A percentile compares a stretch with the other conserved stretches of the same genome.
Conservation (phyloP, 352 stramenopile species). For the Phytophthora tentaculata region DNA sequence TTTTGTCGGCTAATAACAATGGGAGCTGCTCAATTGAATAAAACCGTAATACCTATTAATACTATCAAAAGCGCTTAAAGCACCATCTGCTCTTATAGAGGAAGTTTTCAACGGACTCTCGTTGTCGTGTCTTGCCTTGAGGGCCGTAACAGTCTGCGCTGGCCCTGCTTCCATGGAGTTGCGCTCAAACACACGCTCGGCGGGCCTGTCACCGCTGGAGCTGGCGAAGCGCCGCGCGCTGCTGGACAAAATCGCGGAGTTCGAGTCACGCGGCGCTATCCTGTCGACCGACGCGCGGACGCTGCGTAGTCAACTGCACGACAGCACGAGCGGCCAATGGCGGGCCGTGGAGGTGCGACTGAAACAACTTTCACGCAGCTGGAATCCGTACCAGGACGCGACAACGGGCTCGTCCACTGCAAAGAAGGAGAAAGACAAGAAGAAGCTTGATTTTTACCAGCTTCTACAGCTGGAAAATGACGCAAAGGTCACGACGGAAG, state of each 20-base stretch:
- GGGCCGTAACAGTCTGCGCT: too few species aligned
- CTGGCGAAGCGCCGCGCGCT: constrained; percentile 40
- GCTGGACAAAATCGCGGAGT: constrained; percentile 61
- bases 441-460: constrained; percentile 74
- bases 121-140: too few species aligned
- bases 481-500: constrained; percentile 36
- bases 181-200: neutral
- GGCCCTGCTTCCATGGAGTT: too few species aligned
- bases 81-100: too few species aligned
- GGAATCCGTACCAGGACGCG: constrained; percentile 79
- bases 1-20: too few species aligned
- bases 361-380: constrained; percentile 60
- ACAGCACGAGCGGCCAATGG: constrained; percentile 69
- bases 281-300: constrained; percentile 65
- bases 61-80: too few species aligned
- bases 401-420: constrained; percentile 19
- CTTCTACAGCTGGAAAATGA: constrained; percentile 49
- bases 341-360: constrained; percentile 63
- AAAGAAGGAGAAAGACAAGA: constrained; percentile 23
- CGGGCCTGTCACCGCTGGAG: constrained; percentile 19
- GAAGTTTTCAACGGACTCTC: too few species aligned
- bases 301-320: constrained; percentile 67
- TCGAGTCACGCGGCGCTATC: constrained; percentile 62
- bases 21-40: too few species aligned
- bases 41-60: too few species aligned